Evolutionary conservation across 306 rosid genomes (phyloP).

Genomic region (Cajanus cajan): DNA sequence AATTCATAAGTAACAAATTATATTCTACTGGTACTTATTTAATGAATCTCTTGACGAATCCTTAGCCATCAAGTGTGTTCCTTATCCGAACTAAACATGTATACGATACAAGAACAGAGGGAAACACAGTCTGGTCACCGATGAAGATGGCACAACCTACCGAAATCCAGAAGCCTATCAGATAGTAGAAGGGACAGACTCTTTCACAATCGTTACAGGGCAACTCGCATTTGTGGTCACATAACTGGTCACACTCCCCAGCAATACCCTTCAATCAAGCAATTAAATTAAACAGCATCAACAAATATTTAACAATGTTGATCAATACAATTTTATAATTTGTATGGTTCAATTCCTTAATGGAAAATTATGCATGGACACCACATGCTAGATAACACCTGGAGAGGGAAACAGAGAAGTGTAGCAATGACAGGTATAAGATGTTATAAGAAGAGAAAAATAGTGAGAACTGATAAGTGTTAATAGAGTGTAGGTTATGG

Average conservation of each 20-base stretch:
- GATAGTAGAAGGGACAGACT: constrained; percentile 19
- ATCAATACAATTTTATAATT: not conserved
- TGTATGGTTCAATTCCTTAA: not conserved
- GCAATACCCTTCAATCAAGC: constrained; percentile 43
- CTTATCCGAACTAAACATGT: not conserved
- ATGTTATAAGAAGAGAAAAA: too few species aligned
- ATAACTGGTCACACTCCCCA: constrained; percentile 59
- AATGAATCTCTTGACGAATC: not conserved
- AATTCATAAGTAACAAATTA: too few species aligned
- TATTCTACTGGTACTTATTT: too few species aligned
- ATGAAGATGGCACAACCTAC: not conserved
- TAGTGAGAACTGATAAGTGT: too few species aligned
- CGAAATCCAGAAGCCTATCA: constrained; percentile 20
- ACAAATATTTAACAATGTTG: not conserved
- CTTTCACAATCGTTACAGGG: constrained; percentile 53
- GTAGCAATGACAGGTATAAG: not conserved
- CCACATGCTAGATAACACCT: not conserved
- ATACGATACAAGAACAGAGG: not conserved
- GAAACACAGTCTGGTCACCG: not conserved
- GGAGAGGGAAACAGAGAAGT: not conserved
- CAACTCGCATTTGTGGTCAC: constrained; percentile 47
- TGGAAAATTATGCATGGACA: too few species aligned
- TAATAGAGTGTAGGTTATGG: too few species aligned
- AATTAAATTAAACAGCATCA: constrained; percentile 6
- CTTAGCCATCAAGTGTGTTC: not conserved